A percentile compares a stretch with the other conserved stretches of the same genome.
These are phyloP conservation scores for Pholiota molesta DNA, from an alignment of 768 basidiomycete genomes.

Conservation along the genomic window DNA sequence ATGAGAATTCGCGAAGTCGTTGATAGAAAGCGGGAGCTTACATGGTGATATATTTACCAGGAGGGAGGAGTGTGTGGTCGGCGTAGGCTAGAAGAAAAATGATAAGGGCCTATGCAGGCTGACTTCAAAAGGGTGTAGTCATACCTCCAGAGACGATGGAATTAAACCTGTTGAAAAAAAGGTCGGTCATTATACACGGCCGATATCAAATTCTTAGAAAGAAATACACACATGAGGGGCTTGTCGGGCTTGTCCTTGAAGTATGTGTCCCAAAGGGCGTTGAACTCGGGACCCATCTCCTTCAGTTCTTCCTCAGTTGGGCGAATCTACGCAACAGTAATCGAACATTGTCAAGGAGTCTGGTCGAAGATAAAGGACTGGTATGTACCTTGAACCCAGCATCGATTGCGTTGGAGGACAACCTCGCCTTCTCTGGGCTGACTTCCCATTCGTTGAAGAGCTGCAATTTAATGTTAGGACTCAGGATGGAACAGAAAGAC, in stretches of 20 bases:
- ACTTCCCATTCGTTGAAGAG: conserved; percentile 67
- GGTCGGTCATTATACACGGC: background rate
- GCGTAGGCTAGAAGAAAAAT: conserved; percentile 49
- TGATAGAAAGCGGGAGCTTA: conserved; percentile 22
- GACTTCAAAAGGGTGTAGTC: background rate
- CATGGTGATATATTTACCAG: conserved; percentile 75
- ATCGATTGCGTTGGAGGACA: conserved; percentile 74
- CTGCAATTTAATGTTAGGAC: conserved; percentile 24
- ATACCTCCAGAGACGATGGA: conserved; percentile 55
- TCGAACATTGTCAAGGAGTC: background rate
- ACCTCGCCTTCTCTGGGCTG: conserved; percentile 66
- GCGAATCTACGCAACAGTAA: conserved; percentile 49
- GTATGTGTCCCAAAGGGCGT: conserved; percentile 66
- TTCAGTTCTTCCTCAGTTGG: conserved; percentile 71
- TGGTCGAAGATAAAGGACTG: background rate
- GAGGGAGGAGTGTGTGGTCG: conserved; percentile 70
- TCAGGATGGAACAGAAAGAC: background rate
- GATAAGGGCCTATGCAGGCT: background rate
- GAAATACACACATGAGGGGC: conserved; percentile 60
- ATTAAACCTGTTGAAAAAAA: conserved; percentile 46
- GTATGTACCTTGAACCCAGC: conserved; percentile 67
- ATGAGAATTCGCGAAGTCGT: background rate
- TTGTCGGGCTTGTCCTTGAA: conserved; percentile 84
- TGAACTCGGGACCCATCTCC: conserved; percentile 81
- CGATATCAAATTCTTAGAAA: background rate